Evolutionary conservation across 768 basidiomycete species (phyloP), one percentile per base, ranked within the genome.

Genomic region (Gloeopeniophorella convolvens): DNA sequence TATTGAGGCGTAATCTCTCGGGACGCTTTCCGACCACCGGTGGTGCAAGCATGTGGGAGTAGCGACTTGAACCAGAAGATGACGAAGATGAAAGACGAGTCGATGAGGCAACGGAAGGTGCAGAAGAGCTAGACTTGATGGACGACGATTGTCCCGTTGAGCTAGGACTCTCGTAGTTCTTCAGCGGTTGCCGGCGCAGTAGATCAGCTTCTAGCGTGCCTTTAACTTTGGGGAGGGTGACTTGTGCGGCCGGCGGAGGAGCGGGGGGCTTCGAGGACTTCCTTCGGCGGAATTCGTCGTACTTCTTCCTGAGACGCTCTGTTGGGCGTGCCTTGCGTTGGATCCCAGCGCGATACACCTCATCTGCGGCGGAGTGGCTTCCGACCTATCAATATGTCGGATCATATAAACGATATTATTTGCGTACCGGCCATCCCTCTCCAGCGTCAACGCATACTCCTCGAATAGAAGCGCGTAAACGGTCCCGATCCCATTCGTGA

Each of bases 401-500:
- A 44, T 18, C 28, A 52, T 34, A n/a, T 13, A 21, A 21, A n/a
- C 5, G n/a, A 27, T n/a, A 53, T 10, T 32, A 18, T 24, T 15
- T 12, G 15, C 57, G 64, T 69, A 95, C 95, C 80, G 78, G 59
- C 85, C 84, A 34, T 76, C 75, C 37, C 73, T 70, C 68, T 97
- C 93, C 47, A 95, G 72, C 3, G 83, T 72, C 31, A 73, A 68
- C 2, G 95, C 92, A 66, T 92, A 97, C 59, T 95, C 92, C 65
- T 95, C 91, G 61, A 96, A 99, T 40, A 96, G 69, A 37, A 85
- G 69, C 1, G 89, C 77, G 68, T 89, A 97, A 28, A 82, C 77
- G 30, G 76, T 76, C 26, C 78, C 80, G 33, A 82, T 70, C 24
- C 74, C 72, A 32, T 72, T 72, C 6, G 71, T 66, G 21, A 79